Base-by-base conservation (phyloP, 345 rosid genomes). In the Cardamine chenopodiifolia region DNA sequence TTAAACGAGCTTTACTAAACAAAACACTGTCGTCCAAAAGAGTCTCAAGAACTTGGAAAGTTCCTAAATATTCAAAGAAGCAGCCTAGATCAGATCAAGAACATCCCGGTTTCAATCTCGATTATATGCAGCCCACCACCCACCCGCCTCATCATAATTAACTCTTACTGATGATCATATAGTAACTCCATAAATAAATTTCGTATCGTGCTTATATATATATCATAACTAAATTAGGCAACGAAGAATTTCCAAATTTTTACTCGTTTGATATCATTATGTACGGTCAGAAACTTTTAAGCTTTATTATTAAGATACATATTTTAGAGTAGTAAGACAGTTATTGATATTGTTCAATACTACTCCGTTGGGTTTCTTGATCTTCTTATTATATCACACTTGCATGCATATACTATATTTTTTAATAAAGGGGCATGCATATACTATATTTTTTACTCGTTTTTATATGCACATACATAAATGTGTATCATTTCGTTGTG, bases 91-190 rank as follows among this genome's bases (percentile, higher is more conserved):
- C 72, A 71, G 83, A 78, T 5, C 84, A 78, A 28, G 82, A 84
- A 59, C 80, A 82, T 40, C 92, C 92, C n/a, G 86, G 80, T 60
- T 90, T 90, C 71, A 84, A 81, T 75, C 82, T 88, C 31, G 96
- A 90, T 49, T 90, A 90, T 77, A 64, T 87, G 68, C 88, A 88
- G 28, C 96, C 96, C 13, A 86, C 84, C 63, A 90, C 88, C 11
- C 96, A 90, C 65, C 96, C 96, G 22, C 96, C 96, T 71, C 84
- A 88, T 48, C 96, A 90, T 75, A 90, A 90, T 78, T 90, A 82
- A 40, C 29, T 20, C 26, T 45, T 39, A 48, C 49, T n/a, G 49
- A 40, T 25, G 22, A 53, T 47, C 62, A 12, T 35, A 23, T 56
- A n/a, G 29, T 57, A 32, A 37, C 68, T 17, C 25, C 26, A 58